Conservation (phyloP, 495 filamentous ascomycete species). For the Ascobolus immersus region DNA sequence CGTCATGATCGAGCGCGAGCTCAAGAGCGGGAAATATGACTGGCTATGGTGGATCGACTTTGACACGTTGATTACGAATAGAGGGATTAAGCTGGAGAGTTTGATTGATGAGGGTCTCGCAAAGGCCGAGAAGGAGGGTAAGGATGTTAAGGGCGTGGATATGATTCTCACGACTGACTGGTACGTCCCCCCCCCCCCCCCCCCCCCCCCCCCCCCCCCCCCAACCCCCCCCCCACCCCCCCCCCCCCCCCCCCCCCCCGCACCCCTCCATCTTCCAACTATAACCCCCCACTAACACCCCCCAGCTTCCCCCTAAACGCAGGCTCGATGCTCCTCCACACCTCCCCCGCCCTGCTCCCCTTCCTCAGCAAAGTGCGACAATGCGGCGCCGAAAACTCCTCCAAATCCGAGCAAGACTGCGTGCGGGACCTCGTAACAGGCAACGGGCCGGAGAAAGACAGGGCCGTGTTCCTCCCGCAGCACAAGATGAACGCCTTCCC, state of each 20-base stretch:
- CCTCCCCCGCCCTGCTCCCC: constrained; percentile 6
- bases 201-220: background rate
- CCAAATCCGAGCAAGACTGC: constrained; percentile 14
- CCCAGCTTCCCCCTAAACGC: constrained; percentile 17
- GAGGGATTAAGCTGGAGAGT: constrained; percentile 5
- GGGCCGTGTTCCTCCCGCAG: constrained; percentile 10
- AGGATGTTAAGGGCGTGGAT: constrained; percentile 7
- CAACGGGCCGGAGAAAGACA: constrained; percentile 1
- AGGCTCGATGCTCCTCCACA: constrained; percentile 15
- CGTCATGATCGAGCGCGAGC: too few species aligned
- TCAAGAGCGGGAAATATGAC: constrained; percentile 12
- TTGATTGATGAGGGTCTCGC: constrained; percentile 12
- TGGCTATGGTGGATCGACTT: constrained; percentile 18
- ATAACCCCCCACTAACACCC: background rate
- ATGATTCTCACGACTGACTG: constrained; percentile 8
- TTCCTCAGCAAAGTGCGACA: constrained; percentile 9
- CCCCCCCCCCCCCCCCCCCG: too few species aligned
- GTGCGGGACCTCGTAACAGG: constrained; percentile 8
- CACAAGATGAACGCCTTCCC: constrained; percentile 16
- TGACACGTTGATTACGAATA: constrained; percentile 10
- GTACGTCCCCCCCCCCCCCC: background rate
- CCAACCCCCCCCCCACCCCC: background rate
- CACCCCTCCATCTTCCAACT: background rate
- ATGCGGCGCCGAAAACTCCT: constrained; percentile 3
- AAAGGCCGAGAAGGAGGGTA: background rate